These are phyloP conservation scores for Micractinium conductrix DNA, from an alignment of 139 green algal species.

Conservation along the genomic window DNA sequence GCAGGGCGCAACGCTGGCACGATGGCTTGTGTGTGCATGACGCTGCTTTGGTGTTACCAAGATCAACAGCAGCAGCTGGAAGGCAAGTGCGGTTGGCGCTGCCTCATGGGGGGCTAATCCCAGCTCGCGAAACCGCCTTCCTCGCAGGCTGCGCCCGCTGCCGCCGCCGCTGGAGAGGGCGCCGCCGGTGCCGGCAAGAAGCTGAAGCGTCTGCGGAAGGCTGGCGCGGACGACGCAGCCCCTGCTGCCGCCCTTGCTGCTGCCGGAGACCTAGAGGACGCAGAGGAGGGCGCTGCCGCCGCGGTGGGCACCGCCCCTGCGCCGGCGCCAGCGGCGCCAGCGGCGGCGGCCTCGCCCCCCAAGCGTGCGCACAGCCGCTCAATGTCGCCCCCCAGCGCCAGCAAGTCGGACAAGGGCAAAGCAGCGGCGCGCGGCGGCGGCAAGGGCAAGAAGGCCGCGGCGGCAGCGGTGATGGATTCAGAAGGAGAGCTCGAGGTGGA, in stretches of 20 bases:
- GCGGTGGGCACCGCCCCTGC: not conserved
- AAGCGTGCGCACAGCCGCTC: not conserved
- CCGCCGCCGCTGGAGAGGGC: not conserved
- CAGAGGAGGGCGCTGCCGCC: not conserved
- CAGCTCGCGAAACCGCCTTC: no score
- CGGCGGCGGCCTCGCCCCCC: not conserved
- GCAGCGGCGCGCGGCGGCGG: not conserved
- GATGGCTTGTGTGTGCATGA: no score
- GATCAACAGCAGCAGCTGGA: no score
- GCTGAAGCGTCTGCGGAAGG: constrained; percentile 32
- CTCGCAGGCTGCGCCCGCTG: no score
- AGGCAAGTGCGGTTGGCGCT: no score
- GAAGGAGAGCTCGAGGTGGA: no score
- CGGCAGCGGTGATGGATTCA: no score
- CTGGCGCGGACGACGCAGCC: not conserved
- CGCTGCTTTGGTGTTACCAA: no score
- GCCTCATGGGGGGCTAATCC: no score
- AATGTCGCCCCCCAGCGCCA: not conserved
- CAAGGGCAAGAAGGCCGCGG: not conserved
- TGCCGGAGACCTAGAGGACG: constrained; percentile 20
- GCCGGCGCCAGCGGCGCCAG: not conserved
- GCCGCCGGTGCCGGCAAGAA: not conserved
- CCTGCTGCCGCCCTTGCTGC: not conserved
- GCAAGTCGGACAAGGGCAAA: constrained; percentile 24
- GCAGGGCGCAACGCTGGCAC: no score